Percentiles rank a stretch among this genome's conserved stretches.
Conservation (phyloP, 345 rosid species). For the Conringia planisiliqua region DNA sequence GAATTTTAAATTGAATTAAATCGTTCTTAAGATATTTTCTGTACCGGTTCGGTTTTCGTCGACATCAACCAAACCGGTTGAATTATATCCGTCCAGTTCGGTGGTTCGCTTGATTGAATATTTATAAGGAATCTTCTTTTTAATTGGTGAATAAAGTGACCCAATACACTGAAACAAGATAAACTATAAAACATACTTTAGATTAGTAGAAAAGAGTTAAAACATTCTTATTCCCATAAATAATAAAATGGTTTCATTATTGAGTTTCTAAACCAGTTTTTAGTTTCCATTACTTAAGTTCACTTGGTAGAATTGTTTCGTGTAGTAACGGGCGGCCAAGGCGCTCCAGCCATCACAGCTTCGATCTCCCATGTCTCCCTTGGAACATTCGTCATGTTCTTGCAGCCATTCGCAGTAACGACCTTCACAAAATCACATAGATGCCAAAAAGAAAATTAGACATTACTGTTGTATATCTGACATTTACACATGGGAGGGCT, state of each 20-base stretch:
- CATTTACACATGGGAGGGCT: not conserved
- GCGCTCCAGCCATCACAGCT: constrained; percentile 85
- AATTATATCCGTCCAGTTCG: not conserved
- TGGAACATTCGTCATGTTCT: constrained; percentile 80
- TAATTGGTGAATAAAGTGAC: not conserved
- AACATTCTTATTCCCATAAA: not conserved
- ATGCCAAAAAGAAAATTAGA: not conserved
- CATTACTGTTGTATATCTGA: not conserved
- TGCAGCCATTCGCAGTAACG: constrained; percentile 64
- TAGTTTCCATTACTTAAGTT: not conserved
- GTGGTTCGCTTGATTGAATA: not conserved
- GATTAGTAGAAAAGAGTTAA: not conserved
- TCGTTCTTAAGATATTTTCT: constrained; percentile 10
- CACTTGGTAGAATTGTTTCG: constrained; percentile 20
- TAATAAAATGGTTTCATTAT: not conserved
- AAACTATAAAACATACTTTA: not conserved
- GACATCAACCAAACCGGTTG: constrained; percentile 8
- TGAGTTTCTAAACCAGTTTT: not conserved
- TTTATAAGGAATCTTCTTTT: not conserved
- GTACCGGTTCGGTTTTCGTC: constrained; percentile 19
- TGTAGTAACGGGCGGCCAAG: constrained; percentile 48
- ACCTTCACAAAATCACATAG: constrained; percentile 32
- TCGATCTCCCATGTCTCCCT: constrained; percentile 67
- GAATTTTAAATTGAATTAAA: not conserved
- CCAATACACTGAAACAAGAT: not conserved